These are phyloP conservation scores for Escovopsis sp. DNA, from an alignment of 2,329 filamentous ascomycete genomes.

Conservation along the genomic window DNA sequence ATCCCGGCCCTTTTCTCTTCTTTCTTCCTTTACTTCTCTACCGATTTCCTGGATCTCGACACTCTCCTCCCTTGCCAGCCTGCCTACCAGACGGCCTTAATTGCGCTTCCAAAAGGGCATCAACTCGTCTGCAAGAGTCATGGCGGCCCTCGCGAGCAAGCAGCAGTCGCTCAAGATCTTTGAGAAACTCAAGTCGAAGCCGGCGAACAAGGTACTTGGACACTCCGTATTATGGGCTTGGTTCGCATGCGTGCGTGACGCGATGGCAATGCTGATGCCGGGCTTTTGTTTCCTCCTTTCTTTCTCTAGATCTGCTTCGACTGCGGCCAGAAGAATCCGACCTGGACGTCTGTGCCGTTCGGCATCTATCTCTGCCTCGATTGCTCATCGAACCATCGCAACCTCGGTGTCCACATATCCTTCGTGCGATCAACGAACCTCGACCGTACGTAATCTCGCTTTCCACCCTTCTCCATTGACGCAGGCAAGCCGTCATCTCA, in stretches of 20 bases:
- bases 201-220: slow-evolving; percentile 71
- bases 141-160: slow-evolving; percentile 67
- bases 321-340: slow-evolving; percentile 93
- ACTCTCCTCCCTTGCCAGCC: slow-evolving; percentile 18
- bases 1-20: no score
- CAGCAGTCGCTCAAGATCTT: slow-evolving; percentile 94
- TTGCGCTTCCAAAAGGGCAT: not conserved
- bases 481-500: no score
- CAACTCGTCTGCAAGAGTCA: slow-evolving; percentile 12
- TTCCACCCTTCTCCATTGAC: no score
- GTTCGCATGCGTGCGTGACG: no score
- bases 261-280: not conserved
- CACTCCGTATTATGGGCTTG: no score
- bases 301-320: slow-evolving; percentile 78
- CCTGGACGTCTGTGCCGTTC: slow-evolving; percentile 94
- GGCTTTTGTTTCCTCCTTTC: not conserved
- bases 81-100: no score
- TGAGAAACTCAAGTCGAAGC: slow-evolving; percentile 89
- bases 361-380: slow-evolving; percentile 97
- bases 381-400: slow-evolving; percentile 92
- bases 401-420: slow-evolving; percentile 95
- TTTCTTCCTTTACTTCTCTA: no score
- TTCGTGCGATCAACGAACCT: slow-evolving; percentile 98
- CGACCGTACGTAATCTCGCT: slow-evolving; percentile 55
- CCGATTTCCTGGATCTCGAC: not conserved